These are phyloP conservation scores for Schoenoplectus triqueter DNA, from an alignment of 202 grass and related monocot species.

Conservation along the genomic window DNA sequence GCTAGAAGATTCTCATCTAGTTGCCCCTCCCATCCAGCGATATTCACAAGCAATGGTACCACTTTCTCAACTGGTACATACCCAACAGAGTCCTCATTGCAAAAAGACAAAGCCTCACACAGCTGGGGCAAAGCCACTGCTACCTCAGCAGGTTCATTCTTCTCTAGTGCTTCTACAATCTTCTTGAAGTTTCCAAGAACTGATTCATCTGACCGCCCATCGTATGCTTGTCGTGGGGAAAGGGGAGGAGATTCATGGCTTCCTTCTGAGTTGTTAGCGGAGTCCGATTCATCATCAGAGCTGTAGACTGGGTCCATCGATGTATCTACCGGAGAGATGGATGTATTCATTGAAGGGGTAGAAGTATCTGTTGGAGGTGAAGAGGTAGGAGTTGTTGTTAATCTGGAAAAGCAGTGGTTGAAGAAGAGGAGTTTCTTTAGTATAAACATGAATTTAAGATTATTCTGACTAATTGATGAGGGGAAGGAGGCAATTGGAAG, in stretches of 20 bases:
- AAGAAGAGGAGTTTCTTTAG: slow-evolving; percentile 32
- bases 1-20: slow-evolving; percentile 75
- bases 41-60: slow-evolving; percentile 63
- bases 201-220: not conserved
- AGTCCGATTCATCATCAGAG: slow-evolving; percentile 49
- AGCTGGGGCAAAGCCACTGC: slow-evolving; percentile 65
- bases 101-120: slow-evolving; percentile 95
- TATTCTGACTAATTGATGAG: not conserved
- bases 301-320: slow-evolving; percentile 52
- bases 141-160: slow-evolving; percentile 49
- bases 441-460: slow-evolving; percentile 12
- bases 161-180: slow-evolving; percentile 60
- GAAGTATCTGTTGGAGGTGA: not conserved
- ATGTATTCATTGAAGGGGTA: slow-evolving; percentile 19
- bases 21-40: slow-evolving; percentile 43
- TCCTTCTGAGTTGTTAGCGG: slow-evolving; percentile 36
- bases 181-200: slow-evolving; percentile 48
- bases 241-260: slow-evolving; percentile 37
- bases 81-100: slow-evolving; percentile 54
- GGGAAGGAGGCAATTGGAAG: not conserved
- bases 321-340: slow-evolving; percentile 61
- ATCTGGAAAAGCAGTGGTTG: not conserved
- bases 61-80: slow-evolving; percentile 66
- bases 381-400: slow-evolving; percentile 21
- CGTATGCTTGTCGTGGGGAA: not conserved